Evolutionary conservation across 306 rosid species (phyloP), one percentile per base, ranked within the genome.

Genomic region (Inga oerstediana): DNA sequence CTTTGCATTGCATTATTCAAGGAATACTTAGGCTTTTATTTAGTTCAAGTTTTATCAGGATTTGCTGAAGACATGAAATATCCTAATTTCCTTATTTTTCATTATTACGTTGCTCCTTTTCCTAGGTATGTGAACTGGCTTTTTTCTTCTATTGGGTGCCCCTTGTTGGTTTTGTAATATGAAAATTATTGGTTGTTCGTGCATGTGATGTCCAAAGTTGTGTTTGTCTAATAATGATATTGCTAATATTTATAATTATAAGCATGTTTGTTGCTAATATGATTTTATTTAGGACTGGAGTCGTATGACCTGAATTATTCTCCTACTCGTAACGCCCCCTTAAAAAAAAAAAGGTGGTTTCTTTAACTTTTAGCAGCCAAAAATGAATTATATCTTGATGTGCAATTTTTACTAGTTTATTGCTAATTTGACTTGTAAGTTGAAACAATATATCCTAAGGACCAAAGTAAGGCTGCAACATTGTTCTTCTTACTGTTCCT

Each of bases 231-330:
- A 32, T 16, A 11, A 22, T 72, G 56, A 45, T 72, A 20, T 45
- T 72, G 39, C 41, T 24, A 72, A 72, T 69, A 37, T 61, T 46
- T 76, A 65, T 64, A 48, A 61, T 56, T 76, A 65, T 64, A 48
- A 61, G 75, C 74, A 11, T 54, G 49, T 44, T 84, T 58, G 45
- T 79, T 27, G 27, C 43, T 45, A 34, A 80, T 69, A 61, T 84
- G 62, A 74, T 72, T 83, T 34, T 62, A 39, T 72, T 39, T 14
- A 72, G 79, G 83, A 49, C 44, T 48, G 32, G 30, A 13, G 43
- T 34, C 71, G 15, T 59, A 64, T 73, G 24, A 77, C 76, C 16
- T 13, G 56, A 72, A 37, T 48, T 77, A 41, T 56, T 76, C 67
- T 51, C 32, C 15, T 41, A 13, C 45, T 56, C 43, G 22, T 79